Conservation (phyloP, 2,329 filamentous ascomycete species). For the Penicillium sp. region DNA sequence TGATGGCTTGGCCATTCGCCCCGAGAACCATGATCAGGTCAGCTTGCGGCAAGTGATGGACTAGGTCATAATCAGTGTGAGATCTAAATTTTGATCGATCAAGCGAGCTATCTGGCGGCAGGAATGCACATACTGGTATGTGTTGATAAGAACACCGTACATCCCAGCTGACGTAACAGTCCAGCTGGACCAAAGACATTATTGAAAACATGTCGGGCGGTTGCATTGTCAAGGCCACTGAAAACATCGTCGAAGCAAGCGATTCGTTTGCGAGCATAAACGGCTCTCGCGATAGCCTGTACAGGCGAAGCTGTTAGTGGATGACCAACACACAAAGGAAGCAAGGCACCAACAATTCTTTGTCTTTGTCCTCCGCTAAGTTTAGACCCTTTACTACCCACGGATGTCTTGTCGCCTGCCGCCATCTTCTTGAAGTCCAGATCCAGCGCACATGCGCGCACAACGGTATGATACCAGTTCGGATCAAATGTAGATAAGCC, state of each 20-base stretch:
- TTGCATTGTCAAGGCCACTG: conserved; percentile 40
- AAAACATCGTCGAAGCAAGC: conserved; percentile 44
- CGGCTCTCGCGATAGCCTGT: conserved; percentile 39
- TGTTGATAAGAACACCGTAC: conserved; percentile 46
- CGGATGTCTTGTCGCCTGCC: conserved; percentile 31
- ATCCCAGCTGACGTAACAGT: conserved; percentile 36
- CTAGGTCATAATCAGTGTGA: background rate
- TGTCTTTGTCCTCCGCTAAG: conserved; percentile 48
- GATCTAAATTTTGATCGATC: background rate
- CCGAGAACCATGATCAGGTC: background rate
- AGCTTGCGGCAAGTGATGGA: background rate
- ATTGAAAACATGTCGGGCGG: conserved; percentile 38
- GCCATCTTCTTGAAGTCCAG: conserved; percentile 28
- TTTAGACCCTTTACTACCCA: conserved; percentile 43
- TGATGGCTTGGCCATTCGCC: background rate
- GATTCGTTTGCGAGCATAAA: conserved; percentile 42
- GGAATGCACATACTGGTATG: conserved; percentile 25
- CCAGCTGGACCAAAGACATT: conserved; percentile 42
- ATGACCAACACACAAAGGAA: background rate
- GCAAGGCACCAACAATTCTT: conserved; percentile 27
- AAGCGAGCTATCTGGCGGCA: background rate
- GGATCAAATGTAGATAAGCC: conserved; percentile 10
- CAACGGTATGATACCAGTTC: conserved; percentile 13
- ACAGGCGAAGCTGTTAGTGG: background rate
- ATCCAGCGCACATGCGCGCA: conserved; percentile 23